Conservation (phyloP, 208 protist species). For the Trichomonas vaginalis region DNA sequence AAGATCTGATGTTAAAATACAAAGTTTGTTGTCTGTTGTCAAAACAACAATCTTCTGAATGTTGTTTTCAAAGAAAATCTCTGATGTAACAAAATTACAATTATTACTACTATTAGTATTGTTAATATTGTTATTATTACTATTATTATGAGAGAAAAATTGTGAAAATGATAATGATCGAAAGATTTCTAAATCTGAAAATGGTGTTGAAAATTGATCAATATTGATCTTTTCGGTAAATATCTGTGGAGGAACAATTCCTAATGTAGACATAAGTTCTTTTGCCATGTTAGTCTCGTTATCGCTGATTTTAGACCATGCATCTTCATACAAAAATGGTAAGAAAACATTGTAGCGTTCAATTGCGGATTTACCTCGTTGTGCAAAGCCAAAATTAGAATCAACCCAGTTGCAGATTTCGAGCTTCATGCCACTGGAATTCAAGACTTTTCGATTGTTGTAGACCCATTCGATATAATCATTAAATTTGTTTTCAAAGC, state of each 20-base stretch:
- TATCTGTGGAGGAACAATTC: neutral
- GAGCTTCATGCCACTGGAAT: neutral
- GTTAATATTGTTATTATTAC: too few relatives aligned
- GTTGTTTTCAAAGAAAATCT: neutral
- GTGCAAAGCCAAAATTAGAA: neutral
- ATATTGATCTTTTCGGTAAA: neutral
- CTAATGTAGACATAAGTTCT: neutral
- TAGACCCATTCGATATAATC: neutral
- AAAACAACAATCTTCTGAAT: neutral
- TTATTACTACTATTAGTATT: too few relatives aligned
- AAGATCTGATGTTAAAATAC: neutral
- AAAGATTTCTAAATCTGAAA: neutral
- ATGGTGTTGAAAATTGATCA: neutral
- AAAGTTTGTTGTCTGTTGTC: neutral
- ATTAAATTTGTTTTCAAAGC: neutral
- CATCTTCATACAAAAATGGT: neutral
- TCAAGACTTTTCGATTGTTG: neutral
- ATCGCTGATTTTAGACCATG: neutral
- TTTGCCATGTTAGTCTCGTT: neutral
- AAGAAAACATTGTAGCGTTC: neutral
- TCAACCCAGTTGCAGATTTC: neutral
- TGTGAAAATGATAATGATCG: neutral
- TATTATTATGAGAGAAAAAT: neutral
- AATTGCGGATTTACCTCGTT: neutral
- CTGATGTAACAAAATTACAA: too few relatives aligned